Percentiles rank a stretch among this genome's conserved stretches.
phyloP scores from a whole-genome alignment of 2,329 filamentous ascomycete species.

The Colletotrichum brevisporum region DNA sequence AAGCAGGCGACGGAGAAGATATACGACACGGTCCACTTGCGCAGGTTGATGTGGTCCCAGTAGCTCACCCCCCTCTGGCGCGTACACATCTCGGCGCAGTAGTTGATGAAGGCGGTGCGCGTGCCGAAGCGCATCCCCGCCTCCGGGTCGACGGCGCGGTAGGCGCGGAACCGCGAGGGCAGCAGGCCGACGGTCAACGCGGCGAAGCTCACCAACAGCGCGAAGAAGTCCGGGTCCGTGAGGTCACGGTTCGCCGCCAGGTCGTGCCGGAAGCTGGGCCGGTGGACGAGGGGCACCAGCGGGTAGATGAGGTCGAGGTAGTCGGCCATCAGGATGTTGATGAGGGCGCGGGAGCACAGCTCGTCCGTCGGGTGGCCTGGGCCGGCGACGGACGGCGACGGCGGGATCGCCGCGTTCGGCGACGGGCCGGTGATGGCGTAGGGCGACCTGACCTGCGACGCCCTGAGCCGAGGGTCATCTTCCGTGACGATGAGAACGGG shows the following conservation, averaged over 20 bases:
- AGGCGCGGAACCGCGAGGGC: slow-evolving; percentile 46
- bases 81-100: slow-evolving; percentile 45
- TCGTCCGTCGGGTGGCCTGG: slow-evolving; percentile 44
- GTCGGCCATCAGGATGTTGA: slow-evolving; percentile 44
- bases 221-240: slow-evolving; percentile 45
- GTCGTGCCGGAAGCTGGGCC: slow-evolving; percentile 44
- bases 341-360: slow-evolving; percentile 44
- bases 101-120: slow-evolving; percentile 46
- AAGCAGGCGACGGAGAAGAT: slow-evolving; percentile 50
- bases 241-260: slow-evolving; percentile 43
- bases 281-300: slow-evolving; percentile 45
- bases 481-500: slow-evolving; percentile 18
- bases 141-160: slow-evolving; percentile 42
- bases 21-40: slow-evolving; percentile 53
- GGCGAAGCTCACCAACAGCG: slow-evolving; percentile 45
- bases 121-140: slow-evolving; percentile 44
- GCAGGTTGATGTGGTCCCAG: slow-evolving; percentile 49
- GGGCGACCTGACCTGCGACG: slow-evolving; percentile 13
- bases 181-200: slow-evolving; percentile 46
- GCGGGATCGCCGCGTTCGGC: neutral
- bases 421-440: slow-evolving; percentile 11
- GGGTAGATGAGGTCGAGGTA: slow-evolving; percentile 47
- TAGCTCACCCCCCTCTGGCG: slow-evolving; percentile 43
- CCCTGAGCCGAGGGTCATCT: neutral
- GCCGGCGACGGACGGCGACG: slow-evolving; percentile 3